Evolutionary conservation across 768 basidiomycete genomes (phyloP).

Genomic region (Russula emetica): DNA sequence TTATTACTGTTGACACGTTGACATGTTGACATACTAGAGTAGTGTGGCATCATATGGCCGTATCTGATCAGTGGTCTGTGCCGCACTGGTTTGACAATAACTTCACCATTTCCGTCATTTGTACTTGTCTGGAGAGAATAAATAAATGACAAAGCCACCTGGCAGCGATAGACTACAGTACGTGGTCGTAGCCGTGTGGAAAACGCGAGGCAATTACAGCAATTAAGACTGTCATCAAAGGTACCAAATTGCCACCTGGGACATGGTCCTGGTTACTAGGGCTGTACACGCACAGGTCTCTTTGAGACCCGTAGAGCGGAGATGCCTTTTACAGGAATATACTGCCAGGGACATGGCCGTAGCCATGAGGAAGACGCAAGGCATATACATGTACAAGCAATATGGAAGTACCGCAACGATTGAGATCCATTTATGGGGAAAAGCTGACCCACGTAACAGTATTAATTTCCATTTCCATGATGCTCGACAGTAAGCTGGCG

Average conservation of each 20-base stretch:
- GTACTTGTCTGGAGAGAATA: no score
- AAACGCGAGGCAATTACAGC: not conserved
- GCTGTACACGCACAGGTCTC: no score
- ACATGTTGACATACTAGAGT: not conserved
- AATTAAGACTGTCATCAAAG: no score
- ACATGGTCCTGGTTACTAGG: not conserved
- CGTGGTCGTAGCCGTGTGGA: not conserved
- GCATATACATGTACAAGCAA: not conserved
- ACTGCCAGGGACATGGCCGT: not conserved
- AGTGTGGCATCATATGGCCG: not conserved
- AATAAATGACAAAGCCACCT: not conserved
- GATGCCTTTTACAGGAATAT: no score
- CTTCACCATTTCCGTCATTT: not conserved
- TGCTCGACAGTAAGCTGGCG: no score
- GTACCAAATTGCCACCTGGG: not conserved
- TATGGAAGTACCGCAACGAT: not conserved
- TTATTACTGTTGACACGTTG: slow-evolving; percentile 3
- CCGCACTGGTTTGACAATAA: not conserved
- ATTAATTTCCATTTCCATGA: no score
- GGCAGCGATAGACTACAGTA: not conserved
- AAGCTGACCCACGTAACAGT: no score
- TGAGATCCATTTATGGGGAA: no score
- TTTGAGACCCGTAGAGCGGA: no score
- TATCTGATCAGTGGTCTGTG: not conserved
- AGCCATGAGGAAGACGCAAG: slow-evolving; percentile 2